These are phyloP conservation scores for Tulasnella sp. DNA, from an alignment of 768 basidiomycete species.

Conservation along the genomic window DNA sequence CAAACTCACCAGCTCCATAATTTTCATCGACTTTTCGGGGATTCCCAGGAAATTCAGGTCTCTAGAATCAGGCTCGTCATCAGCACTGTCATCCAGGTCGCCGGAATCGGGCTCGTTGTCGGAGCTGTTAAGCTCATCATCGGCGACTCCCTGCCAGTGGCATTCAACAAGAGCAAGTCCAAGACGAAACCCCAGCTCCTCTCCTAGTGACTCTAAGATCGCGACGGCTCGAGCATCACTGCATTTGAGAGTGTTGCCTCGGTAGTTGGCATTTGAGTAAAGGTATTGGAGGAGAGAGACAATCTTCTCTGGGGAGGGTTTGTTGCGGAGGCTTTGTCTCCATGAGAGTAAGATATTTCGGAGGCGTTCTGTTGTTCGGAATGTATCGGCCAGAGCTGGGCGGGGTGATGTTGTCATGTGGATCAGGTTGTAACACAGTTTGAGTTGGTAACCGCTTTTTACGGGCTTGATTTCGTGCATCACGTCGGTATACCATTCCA, in stretches of 20 bases:
- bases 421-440: conserved; percentile 52
- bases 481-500: conserved; percentile 56
- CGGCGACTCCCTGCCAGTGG: conserved; percentile 40
- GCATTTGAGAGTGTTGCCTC: conserved; percentile 41
- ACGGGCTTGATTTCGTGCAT: conserved; percentile 51
- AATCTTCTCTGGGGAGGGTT: conserved; percentile 34
- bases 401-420: conserved; percentile 30
- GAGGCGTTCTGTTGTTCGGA: conserved; percentile 30
- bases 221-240: conserved; percentile 40
- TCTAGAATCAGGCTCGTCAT: no score
- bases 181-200: conserved; percentile 41
- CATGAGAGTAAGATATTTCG: conserved; percentile 43
- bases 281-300: conserved; percentile 42
- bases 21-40: background rate
- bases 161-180: conserved; percentile 42
- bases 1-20: background rate
- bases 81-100: no score
- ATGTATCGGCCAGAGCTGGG: background rate
- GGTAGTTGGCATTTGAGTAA: conserved; percentile 38
- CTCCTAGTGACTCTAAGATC: conserved; percentile 39
- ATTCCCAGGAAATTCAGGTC: conserved; percentile 30
- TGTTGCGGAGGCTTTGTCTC: conserved; percentile 31
- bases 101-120: no score
- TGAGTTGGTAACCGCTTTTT: conserved; percentile 50
- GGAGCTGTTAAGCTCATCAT: no score